Percentiles rank a stretch among this genome's conserved stretches.
These are phyloP conservation scores for Porpolomopsis calyptriformis DNA, from an alignment of 768 basidiomycete genomes.

Conservation along the genomic window DNA sequence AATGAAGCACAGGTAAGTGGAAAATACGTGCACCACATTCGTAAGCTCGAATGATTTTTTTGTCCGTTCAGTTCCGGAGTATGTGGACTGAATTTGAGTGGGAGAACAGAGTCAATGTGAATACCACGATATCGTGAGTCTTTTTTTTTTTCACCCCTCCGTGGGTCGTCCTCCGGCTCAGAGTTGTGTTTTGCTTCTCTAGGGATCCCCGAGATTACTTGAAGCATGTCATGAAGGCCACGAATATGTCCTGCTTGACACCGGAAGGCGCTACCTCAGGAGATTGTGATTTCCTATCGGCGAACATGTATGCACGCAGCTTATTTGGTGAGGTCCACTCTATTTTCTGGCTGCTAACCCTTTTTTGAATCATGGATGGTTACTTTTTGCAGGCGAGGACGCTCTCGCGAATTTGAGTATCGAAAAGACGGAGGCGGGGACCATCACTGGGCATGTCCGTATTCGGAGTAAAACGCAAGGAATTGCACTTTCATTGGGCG, in stretches of 20 bases:
- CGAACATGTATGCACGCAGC: conserved; percentile 93
- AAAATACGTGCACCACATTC: background rate
- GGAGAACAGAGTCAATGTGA: conserved; percentile 98
- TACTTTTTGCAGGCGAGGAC: conserved; percentile 64
- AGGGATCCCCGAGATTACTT: conserved; percentile 86
- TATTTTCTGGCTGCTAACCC: background rate
- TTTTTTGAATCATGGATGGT: background rate
- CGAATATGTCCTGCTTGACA: conserved; percentile 96
- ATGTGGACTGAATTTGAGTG: conserved; percentile 99
- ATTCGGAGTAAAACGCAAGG: conserved; percentile 98
- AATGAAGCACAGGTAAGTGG: conserved; percentile 77
- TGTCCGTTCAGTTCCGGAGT: conserved; percentile 67
- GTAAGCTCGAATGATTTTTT: no score
- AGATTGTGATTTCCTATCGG: conserved; percentile 94
- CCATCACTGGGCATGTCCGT: conserved; percentile 85
- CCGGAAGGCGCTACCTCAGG: conserved; percentile 91
- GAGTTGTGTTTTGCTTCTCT: conserved; percentile 2
- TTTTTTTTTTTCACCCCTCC: conserved; percentile 4
- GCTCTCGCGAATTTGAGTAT: conserved; percentile 91
- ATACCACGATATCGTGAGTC: conserved; percentile 68
- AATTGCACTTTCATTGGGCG: conserved; percentile 89
- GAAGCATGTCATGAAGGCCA: conserved; percentile 89
- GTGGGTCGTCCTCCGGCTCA: background rate
- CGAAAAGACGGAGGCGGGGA: conserved; percentile 73
- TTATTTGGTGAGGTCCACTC: conserved; percentile 69